Evolutionary conservation across 768 basidiomycete genomes (phyloP).

Genomic region (Porpolomopsis calyptriformis): DNA sequence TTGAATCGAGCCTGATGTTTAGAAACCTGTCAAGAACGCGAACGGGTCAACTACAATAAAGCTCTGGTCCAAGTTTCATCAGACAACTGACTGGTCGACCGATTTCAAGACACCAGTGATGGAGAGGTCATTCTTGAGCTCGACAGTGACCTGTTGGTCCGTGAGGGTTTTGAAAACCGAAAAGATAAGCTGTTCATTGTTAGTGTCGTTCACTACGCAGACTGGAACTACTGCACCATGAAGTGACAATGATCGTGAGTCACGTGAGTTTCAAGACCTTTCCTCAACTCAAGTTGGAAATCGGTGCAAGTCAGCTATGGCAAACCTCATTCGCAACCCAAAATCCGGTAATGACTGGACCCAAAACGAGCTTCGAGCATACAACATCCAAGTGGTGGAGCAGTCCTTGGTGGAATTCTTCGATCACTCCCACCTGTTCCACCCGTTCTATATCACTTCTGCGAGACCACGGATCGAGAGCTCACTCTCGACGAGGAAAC

Average conservation of each 20-base stretch:
- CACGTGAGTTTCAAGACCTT: too few species aligned
- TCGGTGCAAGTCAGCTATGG: too few species aligned
- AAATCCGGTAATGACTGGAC: slow-evolving; percentile 16
- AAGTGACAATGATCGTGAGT: background rate
- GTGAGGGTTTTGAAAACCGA: slow-evolving; percentile 99
- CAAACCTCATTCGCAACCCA: slow-evolving; percentile 12
- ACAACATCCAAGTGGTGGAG: slow-evolving; percentile 12
- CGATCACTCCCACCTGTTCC: background rate
- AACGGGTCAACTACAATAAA: slow-evolving; percentile 5
- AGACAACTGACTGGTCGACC: slow-evolving; percentile 82
- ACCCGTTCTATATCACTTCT: slow-evolving; percentile 2
- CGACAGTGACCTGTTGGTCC: slow-evolving; percentile 92
- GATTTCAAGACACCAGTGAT: slow-evolving; percentile 94
- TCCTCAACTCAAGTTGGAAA: too few species aligned
- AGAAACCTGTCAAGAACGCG: slow-evolving; percentile 50
- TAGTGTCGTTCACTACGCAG: background rate
- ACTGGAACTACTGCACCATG: background rate
- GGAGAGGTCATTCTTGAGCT: slow-evolving; percentile 97
- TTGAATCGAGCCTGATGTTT: slow-evolving; percentile 92
- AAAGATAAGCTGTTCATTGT: slow-evolving; percentile 62
- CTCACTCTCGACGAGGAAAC: slow-evolving; percentile 5
- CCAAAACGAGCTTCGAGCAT: slow-evolving; percentile 13
- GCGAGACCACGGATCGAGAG: slow-evolving; percentile 1
- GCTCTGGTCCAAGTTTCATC: slow-evolving; percentile 1
- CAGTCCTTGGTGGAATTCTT: slow-evolving; percentile 9